Percentiles rank a stretch among this genome's conserved stretches.
phyloP scores from a whole-genome alignment of 2,329 filamentous ascomycete genomes.

The Epichloe aotearoae region DNA sequence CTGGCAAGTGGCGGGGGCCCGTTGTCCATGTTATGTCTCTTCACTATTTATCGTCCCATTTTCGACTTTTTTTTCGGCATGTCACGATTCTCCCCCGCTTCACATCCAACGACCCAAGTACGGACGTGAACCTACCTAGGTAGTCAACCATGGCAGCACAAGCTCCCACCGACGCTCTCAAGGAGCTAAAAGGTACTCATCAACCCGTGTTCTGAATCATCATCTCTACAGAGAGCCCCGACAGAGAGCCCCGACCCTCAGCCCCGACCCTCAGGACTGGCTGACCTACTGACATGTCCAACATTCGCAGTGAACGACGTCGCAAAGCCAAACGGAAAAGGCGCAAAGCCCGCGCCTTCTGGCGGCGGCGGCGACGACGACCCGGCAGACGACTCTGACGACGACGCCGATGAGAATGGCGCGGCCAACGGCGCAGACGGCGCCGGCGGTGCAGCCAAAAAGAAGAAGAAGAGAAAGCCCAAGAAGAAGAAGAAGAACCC shows the following conservation, averaged over 20 bases:
- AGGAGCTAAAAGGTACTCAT: conserved; percentile 28
- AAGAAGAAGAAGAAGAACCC: conserved; percentile 70
- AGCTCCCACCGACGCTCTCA: conserved; percentile 29
- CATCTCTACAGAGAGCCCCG: not conserved
- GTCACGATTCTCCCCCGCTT: conserved; percentile 1
- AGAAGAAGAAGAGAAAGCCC: conserved; percentile 66
- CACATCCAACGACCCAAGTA: not conserved
- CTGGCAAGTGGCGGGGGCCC: not conserved
- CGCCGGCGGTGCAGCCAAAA: conserved; percentile 24
- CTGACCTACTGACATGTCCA: not conserved
- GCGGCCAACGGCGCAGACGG: conserved; percentile 20
- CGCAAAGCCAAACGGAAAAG: conserved; percentile 26
- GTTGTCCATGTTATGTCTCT: no score
- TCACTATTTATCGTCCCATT: not conserved
- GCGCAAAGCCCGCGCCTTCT: conserved; percentile 24
- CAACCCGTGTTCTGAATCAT: not conserved
- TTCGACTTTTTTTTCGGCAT: not conserved
- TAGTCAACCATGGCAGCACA: conserved; percentile 28
- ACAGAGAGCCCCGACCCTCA: no score
- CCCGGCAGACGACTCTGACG: conserved; percentile 38
- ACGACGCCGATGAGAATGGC: conserved; percentile 36
- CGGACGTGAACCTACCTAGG: not conserved
- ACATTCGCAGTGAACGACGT: conserved; percentile 24
- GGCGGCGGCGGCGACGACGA: conserved; percentile 26
- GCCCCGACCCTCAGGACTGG: not conserved